Evolutionary conservation across 192 early-diverging fungal species (phyloP).

Genomic region (Spinellus fusiger): DNA sequence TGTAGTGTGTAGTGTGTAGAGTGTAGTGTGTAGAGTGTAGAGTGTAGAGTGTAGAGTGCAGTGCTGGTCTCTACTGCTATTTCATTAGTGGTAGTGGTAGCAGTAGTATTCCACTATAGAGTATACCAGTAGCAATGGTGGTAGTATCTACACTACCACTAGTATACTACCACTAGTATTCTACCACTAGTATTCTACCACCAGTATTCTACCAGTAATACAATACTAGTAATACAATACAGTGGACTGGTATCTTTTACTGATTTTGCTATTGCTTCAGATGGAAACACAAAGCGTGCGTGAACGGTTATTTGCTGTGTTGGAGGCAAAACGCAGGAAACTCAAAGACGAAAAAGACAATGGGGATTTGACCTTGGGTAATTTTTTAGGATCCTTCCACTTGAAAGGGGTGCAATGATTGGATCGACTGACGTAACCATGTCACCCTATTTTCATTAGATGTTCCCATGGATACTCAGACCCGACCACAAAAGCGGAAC

Average conservation of each 20-base stretch:
- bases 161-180: too few relatives aligned
- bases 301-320: slow-evolving; percentile 66
- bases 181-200: not conserved
- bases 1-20: too few relatives aligned
- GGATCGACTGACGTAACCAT: not conserved
- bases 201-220: not conserved
- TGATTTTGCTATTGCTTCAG: slow-evolving; percentile 13
- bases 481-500: slow-evolving; percentile 41
- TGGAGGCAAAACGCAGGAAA: slow-evolving; percentile 73
- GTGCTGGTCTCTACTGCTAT: too few relatives aligned
- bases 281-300: slow-evolving; percentile 61
- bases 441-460: slow-evolving; percentile 4
- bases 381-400: slow-evolving; percentile 4
- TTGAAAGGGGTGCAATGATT: not conserved
- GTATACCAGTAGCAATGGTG: too few relatives aligned
- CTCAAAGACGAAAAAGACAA: slow-evolving; percentile 82
- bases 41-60: too few relatives aligned
- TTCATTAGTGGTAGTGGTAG: too few relatives aligned
- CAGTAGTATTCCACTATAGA: too few relatives aligned
- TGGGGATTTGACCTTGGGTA: slow-evolving; percentile 66
- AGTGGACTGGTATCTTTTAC: slow-evolving; percentile 6
- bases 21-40: too few relatives aligned
- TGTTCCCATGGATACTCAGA: slow-evolving; percentile 21
- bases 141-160: too few relatives aligned
- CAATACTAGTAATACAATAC: not conserved